These are phyloP conservation scores for Geotrichum cucujoidarum DNA, from an alignment of 1,139 yeast species.

Conservation along the genomic window DNA sequence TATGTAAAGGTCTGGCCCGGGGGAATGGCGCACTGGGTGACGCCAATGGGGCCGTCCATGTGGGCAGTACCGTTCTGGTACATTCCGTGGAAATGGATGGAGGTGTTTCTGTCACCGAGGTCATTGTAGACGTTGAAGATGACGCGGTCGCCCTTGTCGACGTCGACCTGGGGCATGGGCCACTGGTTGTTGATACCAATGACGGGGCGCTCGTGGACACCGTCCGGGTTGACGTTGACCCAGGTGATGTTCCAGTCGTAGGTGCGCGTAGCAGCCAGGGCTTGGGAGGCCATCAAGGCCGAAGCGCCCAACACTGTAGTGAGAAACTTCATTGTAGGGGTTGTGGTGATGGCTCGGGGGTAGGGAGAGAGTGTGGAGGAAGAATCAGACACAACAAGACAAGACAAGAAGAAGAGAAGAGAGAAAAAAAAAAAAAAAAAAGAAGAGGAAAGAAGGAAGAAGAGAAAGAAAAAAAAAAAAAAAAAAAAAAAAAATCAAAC, in stretches of 20 bases:
- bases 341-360: neutral
- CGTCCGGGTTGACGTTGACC: constrained; percentile 73
- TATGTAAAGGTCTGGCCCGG: constrained; percentile 64
- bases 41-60: constrained; percentile 86
- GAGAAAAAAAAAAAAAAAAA: neutral
- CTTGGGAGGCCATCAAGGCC: constrained; percentile 24
- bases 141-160: constrained; percentile 72
- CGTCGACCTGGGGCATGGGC: constrained; percentile 78
- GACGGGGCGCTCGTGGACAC: constrained; percentile 56
- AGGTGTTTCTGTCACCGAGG: constrained; percentile 55
- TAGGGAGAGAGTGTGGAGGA: neutral
- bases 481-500: neutral
- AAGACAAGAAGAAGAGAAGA: neutral
- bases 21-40: constrained; percentile 83
- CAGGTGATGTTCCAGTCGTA: constrained; percentile 73
- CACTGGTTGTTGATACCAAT: constrained; percentile 77
- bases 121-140: constrained; percentile 65
- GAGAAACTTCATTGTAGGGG: constrained; percentile 9
- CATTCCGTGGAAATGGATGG: constrained; percentile 88
- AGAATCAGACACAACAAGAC: neutral
- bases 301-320: constrained; percentile 7
- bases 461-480: neutral
- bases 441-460: neutral
- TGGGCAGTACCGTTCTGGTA: constrained; percentile 67
- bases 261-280: constrained; percentile 52